Conservation (phyloP, 2,329 filamentous ascomycete species). For the Trichoderma sp. region DNA sequence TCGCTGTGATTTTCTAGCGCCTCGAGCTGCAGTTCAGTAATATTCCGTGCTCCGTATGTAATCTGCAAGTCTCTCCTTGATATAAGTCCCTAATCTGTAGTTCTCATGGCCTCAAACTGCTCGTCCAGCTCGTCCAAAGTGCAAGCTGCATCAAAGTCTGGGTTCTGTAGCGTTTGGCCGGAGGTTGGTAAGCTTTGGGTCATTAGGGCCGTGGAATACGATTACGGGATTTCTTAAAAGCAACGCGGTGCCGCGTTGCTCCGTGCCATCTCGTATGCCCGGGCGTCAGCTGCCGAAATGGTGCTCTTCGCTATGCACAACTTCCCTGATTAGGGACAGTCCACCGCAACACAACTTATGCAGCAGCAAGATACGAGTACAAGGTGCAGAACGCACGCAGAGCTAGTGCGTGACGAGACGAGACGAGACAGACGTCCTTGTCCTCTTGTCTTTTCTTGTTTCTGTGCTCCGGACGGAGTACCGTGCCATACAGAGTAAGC, state of each 20-base stretch:
- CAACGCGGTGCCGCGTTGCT: not conserved
- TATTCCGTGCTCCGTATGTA: not conserved
- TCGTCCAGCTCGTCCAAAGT: not conserved
- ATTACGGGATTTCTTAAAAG: slow-evolving; percentile 9
- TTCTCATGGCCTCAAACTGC: not conserved
- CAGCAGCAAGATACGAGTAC: not conserved
- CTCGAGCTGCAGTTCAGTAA: not conserved
- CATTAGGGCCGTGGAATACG: slow-evolving; percentile 16
- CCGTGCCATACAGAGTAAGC: not conserved
- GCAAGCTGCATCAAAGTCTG: not conserved
- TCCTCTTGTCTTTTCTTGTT: not conserved
- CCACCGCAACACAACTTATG: slow-evolving; percentile 5
- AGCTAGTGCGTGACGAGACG: not conserved
- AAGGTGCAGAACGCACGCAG: not conserved
- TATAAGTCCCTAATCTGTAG: not conserved
- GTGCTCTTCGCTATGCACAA: not conserved
- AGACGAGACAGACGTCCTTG: not conserved
- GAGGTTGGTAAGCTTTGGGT: slow-evolving; percentile 17
- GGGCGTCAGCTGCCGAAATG: slow-evolving; percentile 20
- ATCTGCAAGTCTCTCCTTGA: not conserved
- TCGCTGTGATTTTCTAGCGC: not conserved
- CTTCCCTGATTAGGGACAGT: slow-evolving; percentile 6
- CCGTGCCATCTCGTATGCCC: slow-evolving; percentile 19
- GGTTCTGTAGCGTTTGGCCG: not conserved
- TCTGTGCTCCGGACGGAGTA: not conserved